Base-by-base conservation (phyloP, 1,284 basidiomycete species). In the Papiliotrema fonsecae region DNA sequence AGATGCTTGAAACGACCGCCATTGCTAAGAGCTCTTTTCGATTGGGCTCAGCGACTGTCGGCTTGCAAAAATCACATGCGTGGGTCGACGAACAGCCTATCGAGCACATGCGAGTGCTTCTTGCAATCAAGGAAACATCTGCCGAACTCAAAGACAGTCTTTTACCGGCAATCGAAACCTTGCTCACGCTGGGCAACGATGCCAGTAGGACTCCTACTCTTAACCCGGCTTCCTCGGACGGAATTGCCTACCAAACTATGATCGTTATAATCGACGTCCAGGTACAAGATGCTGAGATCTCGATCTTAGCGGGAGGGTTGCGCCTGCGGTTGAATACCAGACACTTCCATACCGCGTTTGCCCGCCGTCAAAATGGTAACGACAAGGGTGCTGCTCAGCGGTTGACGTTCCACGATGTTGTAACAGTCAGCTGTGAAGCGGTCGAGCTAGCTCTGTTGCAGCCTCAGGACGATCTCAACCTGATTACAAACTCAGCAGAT, bases 131-230 rank as follows among this genome's bases (percentile, higher is more conserved):
- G 21, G 45, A 46, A 11, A 37, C 59, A 1, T 35, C 53, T 1
- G 35, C 61, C 4, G 55, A 58, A 18, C 19, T 67, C 0, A 54
- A 55, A 4, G 59, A 67, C 54, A 64, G 65, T 43, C 44, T 67
- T 6, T 13, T 68, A 6, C 32, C 50, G 0, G 50, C 34, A 14
- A 55, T 7, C 46, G 54, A 10, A 38, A 41, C 18, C 28, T 43
- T 14, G 40, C 39, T 6, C 56, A 55, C 37, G 24, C 42, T 42
- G 24, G 25, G n/a, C n/a, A n/a, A n/a, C n/a, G n/a, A n/a, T n/a
- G n/a, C n/a, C n/a, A n/a, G n/a, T n/a, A n/a, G n/a, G n/a, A n/a
- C 18, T 19, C 10, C 35, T 11, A 37, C 21, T 7, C 35, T 37
- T 9, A 19, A 37, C 18, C 11, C 18, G 11, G 35, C 13, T 7